Base-by-base conservation (phyloP, 768 basidiomycete species). In the Roridomyces roridus region DNA sequence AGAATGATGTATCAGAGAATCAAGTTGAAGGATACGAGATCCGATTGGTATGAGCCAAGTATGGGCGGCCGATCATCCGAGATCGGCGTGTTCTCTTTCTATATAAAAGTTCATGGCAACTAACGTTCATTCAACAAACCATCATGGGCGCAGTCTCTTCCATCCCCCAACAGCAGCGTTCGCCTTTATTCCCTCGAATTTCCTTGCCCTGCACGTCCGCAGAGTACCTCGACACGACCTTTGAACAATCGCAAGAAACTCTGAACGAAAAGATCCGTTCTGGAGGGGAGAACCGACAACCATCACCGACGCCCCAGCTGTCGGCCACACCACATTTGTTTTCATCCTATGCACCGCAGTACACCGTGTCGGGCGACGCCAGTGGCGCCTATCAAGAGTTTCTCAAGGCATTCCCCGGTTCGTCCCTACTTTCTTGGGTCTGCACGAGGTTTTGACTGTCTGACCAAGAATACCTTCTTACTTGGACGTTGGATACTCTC, bases 401-500 rank as follows among this genome's bases (percentile, higher is more conserved):
- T 35, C 56, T 69, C 39, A 49, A 34, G 21, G 41, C 42, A 23
- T 68, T 62, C 43, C 67, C 67, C 21, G 66, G 67, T 67, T 44
- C 25, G 65, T 51, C 23, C 10, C 12, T 26, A 15, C 23, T n/a
- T 50, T 36, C 2, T 24, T 20, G 24, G 26, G 39, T 54, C 60
- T 17, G 70, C 73, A 36, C 76, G 70, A 55, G 77, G 77, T 44
- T 75, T 75, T 76, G 60, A 40, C 65, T n/a, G n/a, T 34, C 60
- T 26, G 25, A 25, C 23, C 51, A 75, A 70, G 86, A 88, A 69
- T 91, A 89, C 62, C 79, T 79, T 43, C 75, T 76, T 17, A 90
- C 89, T 8, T 88, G 87, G 85, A 86, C 86, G 52, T 68, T 91
- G 51, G 89, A 91, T 65, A 78, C 82, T 0, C 79, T 91, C 15